A percentile compares a stretch with the other conserved stretches of the same genome.
These are phyloP conservation scores for Graphiopsis chlorocephala DNA, from an alignment of 2,329 filamentous ascomycete genomes.

Conservation along the genomic window DNA sequence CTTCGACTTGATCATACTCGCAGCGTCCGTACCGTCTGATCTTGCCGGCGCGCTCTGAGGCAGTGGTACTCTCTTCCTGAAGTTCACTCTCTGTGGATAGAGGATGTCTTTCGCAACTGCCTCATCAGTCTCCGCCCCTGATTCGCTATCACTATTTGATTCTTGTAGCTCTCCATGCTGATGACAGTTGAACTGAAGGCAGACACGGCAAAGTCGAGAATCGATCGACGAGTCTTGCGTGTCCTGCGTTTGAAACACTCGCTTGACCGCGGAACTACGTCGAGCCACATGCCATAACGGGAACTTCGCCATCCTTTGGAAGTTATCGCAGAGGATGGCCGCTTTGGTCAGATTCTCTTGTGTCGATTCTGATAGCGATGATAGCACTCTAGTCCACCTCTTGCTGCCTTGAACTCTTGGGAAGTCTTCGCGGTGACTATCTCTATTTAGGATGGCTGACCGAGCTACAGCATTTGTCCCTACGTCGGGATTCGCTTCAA, in stretches of 20 bases:
- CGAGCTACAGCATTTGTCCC: constrained; percentile 21
- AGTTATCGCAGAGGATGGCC: constrained; percentile 37
- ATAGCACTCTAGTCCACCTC: constrained; percentile 35
- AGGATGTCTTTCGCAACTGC: constrained; percentile 33
- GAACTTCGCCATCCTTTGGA: constrained; percentile 36
- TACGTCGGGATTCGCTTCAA: constrained; percentile 31
- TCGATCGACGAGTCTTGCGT: neutral
- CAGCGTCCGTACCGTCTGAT: constrained; percentile 1
- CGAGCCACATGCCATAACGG: constrained; percentile 43
- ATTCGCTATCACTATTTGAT: constrained; percentile 18
- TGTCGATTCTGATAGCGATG: constrained; percentile 26
- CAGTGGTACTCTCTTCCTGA: constrained; percentile 28
- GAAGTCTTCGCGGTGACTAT: constrained; percentile 35
- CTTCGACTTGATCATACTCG: neutral
- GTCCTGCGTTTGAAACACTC: neutral
- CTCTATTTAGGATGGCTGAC: constrained; percentile 21
- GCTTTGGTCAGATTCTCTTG: constrained; percentile 31
- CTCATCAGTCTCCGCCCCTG: constrained; percentile 17
- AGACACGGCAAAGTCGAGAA: constrained; percentile 28
- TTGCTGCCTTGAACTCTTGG: constrained; percentile 23
- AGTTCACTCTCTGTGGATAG: constrained; percentile 31
- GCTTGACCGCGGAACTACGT: constrained; percentile 22
- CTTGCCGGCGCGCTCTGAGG: constrained; percentile 5
- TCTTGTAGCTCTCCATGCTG: constrained; percentile 43
- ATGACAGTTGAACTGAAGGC: constrained; percentile 34